Evolutionary conservation across 2,329 filamentous ascomycete species (phyloP), one percentile per base, ranked within the genome.

Genomic region (Metarhizium robertsii): DNA sequence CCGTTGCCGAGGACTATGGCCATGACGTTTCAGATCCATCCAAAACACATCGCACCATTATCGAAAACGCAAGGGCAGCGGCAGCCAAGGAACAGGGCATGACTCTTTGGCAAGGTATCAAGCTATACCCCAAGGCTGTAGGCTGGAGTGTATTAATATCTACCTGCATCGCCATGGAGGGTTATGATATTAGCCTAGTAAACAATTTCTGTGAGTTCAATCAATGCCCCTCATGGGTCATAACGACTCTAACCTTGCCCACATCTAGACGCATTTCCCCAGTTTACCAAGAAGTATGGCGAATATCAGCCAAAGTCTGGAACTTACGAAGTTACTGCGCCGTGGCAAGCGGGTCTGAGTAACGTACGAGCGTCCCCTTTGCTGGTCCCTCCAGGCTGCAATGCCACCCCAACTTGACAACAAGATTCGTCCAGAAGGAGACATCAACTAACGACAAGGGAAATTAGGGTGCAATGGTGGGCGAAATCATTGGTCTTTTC

Each of bases 91-190:
- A 86, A 69, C 85, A 83, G 62, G 78, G 74, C 14, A 90, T 90
- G 86, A 87, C 79, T 50, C 74, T 95, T 56, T 66, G 80, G 67
- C 83, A 95, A 73, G 90, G 89, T 59, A 78, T 95, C 69, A 83
- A 78, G 66, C 78, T 94, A 30, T 96, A 96, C 67, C 90, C 90
- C 57, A 92, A 95, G 74, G 91, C 91, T 25, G 85, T 95, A 55
- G 79, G 75, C 25, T 96, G 90, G 89, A 90, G 85, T 63, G 65
- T 95, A 52, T 75, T 95, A 57, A 92, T 96, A 69, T 92, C 87
- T n/a, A 92, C 89, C 0, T 92, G 88, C 67, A 94, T 95, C 65
- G 84, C 83, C 64, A 96, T 96, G 91, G 90, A 95, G 70, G 90
- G 89, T 38, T 95, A 92, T 73, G 90, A 95, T 66, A 78, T 94